Percentiles rank a stretch among this genome's conserved stretches.
These are phyloP conservation scores for Poronia punctata DNA, from an alignment of 495 filamentous ascomycete genomes.

Conservation along the genomic window DNA sequence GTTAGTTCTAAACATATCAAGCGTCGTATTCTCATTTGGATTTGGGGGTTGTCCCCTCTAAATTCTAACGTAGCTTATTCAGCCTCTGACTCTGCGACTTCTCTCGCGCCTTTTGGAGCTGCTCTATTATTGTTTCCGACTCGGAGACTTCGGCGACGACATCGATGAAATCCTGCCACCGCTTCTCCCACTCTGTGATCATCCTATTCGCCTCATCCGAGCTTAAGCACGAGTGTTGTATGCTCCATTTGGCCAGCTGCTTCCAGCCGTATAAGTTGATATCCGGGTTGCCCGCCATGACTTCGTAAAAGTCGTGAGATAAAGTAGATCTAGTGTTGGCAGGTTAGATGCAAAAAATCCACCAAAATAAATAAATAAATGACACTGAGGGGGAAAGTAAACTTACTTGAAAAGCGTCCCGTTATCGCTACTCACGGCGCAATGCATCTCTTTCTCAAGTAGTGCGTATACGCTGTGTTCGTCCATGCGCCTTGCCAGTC, in stretches of 20 bases:
- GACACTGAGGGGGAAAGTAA: background rate
- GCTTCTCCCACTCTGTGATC: slow-evolving; percentile 33
- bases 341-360: too few relatives aligned
- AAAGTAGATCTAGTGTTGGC: slow-evolving; percentile 43
- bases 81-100: background rate
- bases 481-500: slow-evolving; percentile 39
- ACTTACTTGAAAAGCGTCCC: slow-evolving; percentile 46
- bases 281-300: slow-evolving; percentile 43
- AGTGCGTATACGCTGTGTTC: slow-evolving; percentile 45
- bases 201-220: slow-evolving; percentile 23
- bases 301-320: slow-evolving; percentile 52
- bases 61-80: background rate
- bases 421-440: slow-evolving; percentile 49
- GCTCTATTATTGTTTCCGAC: too few relatives aligned
- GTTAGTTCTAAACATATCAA: too few relatives aligned
- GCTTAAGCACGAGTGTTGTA: slow-evolving; percentile 45
- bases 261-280: slow-evolving; percentile 48
- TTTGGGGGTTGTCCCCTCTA: too few relatives aligned
- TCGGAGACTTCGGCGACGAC: background rate
- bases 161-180: slow-evolving; percentile 39
- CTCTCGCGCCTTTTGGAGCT: background rate
- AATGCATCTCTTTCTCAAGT: slow-evolving; percentile 46
- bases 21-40: too few relatives aligned
- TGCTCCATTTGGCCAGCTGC: slow-evolving; percentile 48
- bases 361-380: background rate